phyloP scores from a whole-genome alignment of 192 early-diverging fungal genomes.

The Gigaspora rosea region DNA sequence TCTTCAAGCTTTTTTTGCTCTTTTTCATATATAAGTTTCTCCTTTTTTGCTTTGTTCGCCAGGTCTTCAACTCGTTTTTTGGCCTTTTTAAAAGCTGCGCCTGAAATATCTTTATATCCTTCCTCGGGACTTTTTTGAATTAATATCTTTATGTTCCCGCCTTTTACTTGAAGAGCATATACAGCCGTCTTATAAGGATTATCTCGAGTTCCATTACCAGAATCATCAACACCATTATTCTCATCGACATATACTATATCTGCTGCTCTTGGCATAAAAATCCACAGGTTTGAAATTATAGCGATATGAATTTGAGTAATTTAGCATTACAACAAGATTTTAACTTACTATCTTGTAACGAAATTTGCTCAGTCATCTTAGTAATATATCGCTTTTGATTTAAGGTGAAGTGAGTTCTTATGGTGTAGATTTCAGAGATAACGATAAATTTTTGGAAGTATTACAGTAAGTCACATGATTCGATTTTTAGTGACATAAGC shows the following conservation, averaged over 20 bases:
- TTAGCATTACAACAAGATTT: no score
- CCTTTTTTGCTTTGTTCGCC: conserved; percentile 67
- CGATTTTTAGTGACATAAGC: no score
- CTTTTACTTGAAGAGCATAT: conserved; percentile 67
- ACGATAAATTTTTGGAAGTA: no score
- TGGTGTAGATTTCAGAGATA: no score
- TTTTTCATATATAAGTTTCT: conserved; percentile 70
- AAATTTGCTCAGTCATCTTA: no score
- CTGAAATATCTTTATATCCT: conserved; percentile 77
- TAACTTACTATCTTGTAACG: no score
- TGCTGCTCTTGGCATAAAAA: background rate
- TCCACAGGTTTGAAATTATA: no score
- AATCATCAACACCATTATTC: conserved; percentile 75
- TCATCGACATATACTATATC: conserved; percentile 73
- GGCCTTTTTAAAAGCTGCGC: conserved; percentile 91
- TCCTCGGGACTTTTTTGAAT: conserved; percentile 74
- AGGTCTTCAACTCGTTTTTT: conserved; percentile 68
- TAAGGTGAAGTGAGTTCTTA: no score
- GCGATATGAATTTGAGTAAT: no score
- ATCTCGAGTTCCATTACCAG: conserved; percentile 71
- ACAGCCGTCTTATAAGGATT: conserved; percentile 79
- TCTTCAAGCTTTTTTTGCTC: conserved; percentile 79
- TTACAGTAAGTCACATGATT: no score
- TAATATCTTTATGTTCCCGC: conserved; percentile 56
- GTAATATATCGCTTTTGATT: no score